phyloP scores from a whole-genome alignment of 768 basidiomycete species.

The Antrodiella citrinella region DNA sequence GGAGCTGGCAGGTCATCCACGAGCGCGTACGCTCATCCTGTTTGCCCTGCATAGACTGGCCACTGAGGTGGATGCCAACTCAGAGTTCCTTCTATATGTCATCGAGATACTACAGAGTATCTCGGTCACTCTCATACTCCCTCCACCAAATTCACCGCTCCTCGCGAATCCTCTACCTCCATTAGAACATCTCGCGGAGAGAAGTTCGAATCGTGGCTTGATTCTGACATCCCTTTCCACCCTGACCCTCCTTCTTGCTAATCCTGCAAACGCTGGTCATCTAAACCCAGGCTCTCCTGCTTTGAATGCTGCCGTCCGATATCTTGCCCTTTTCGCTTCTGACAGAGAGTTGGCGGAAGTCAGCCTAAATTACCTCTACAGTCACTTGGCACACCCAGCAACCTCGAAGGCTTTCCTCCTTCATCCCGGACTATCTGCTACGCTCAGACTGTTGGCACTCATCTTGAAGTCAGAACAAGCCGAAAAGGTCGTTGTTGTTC shows the following conservation, averaged over 20 bases:
- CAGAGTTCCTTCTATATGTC: constrained; percentile 64
- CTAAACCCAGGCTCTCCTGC: constrained; percentile 50
- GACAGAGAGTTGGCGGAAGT: constrained; percentile 67
- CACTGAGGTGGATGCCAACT: constrained; percentile 53
- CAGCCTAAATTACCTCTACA: constrained; percentile 66
- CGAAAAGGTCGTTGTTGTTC: constrained; percentile 56
- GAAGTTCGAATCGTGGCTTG: constrained; percentile 65
- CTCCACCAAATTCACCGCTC: constrained; percentile 23
- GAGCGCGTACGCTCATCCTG: constrained; percentile 59
- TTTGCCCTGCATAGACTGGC: constrained; percentile 57
- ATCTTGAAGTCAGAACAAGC: constrained; percentile 65
- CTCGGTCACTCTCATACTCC: constrained; percentile 35
- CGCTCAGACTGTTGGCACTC: constrained; percentile 58
- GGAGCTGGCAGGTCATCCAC: constrained; percentile 49
- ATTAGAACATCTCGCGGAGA: constrained; percentile 45
- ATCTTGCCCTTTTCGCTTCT: constrained; percentile 57
- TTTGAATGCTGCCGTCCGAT: constrained; percentile 55
- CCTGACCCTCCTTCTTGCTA: constrained; percentile 54
- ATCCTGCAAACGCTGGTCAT: constrained; percentile 48
- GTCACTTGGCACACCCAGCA: constrained; percentile 63
- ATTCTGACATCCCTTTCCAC: constrained; percentile 58
- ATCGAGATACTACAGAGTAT: constrained; percentile 67
- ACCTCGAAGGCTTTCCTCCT: constrained; percentile 75
- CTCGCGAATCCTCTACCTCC: constrained; percentile 45
- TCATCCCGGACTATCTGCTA: constrained; percentile 60